Evolutionary conservation across 192 early-diverging fungal genomes (phyloP).

Genomic region (Chytriomyces hyalinus): DNA sequence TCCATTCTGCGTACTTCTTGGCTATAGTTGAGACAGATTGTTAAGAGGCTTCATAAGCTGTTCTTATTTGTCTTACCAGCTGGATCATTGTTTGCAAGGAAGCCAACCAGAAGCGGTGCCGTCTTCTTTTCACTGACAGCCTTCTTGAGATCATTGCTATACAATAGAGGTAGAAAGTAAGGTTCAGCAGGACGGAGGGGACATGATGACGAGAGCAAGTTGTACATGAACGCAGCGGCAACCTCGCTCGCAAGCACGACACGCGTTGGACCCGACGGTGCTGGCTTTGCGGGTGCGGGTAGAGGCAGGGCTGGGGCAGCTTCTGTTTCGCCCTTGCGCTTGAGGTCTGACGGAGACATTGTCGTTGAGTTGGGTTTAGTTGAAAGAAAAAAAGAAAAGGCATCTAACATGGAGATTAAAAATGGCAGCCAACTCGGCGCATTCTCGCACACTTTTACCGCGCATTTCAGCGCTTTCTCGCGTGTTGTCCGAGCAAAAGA

Average conservation of each 20-base stretch:
- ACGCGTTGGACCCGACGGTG: conserved; percentile 31
- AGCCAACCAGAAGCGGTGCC: conserved; percentile 74
- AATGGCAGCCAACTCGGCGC: too few relatives aligned
- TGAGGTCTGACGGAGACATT: conserved; percentile 4
- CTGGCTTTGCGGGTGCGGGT: conserved; percentile 1
- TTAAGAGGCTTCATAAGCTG: neutral
- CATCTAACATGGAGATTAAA: neutral
- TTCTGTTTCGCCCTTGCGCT: neutral
- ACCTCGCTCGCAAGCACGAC: conserved; percentile 66
- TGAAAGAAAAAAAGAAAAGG: neutral
- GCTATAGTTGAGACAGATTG: conserved; percentile 21
- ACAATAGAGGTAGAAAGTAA: neutral
- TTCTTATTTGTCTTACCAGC: conserved; percentile 53
- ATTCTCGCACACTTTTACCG: too few relatives aligned
- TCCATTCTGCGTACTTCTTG: conserved; percentile 94
- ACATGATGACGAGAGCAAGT: neutral
- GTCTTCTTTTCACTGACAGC: conserved; percentile 35
- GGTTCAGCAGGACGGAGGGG: neutral
- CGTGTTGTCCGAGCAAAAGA: too few relatives aligned
- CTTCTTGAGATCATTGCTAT: conserved; percentile 51
- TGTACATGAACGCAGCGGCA: conserved; percentile 69
- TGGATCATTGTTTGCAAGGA: conserved; percentile 94
- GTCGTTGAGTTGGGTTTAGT: neutral
- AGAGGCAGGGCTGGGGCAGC: conserved; percentile 8
- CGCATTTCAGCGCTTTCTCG: too few relatives aligned